Evolutionary conservation across 768 basidiomycete species (phyloP).

Genomic region (Zangia roseola): DNA sequence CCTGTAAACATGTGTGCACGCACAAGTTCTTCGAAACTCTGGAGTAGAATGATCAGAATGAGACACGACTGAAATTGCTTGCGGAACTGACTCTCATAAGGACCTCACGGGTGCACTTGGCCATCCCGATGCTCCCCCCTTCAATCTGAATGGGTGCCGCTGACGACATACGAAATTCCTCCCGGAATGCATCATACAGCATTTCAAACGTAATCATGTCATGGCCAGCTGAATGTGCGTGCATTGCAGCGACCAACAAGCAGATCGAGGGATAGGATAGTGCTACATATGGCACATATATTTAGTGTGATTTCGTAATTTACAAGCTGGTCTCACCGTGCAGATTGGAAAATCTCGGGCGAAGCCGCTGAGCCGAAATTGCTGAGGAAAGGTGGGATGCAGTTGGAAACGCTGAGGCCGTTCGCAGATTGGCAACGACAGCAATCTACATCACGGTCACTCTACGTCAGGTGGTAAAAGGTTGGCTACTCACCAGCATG

Average conservation of each 20-base stretch:
- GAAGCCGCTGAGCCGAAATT: conserved; percentile 52
- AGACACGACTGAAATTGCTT: conserved; percentile 1
- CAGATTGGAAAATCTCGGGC: conserved; percentile 51
- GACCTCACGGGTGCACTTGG: conserved; percentile 60
- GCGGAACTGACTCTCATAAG: conserved; percentile 57
- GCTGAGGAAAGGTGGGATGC: conserved; percentile 42
- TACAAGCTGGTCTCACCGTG: conserved; percentile 41
- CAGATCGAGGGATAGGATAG: conserved; percentile 79
- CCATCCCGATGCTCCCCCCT: conserved; percentile 75
- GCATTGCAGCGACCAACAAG: conserved; percentile 81
- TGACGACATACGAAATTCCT: conserved; percentile 68
- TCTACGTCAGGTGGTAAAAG: not conserved
- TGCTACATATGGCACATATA: conserved; percentile 38
- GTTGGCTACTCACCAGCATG: conserved; percentile 53
- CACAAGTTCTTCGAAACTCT: conserved; percentile 80
- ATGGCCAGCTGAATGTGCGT: conserved; percentile 74
- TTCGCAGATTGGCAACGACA: conserved; percentile 45
- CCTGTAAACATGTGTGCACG: conserved; percentile 54
- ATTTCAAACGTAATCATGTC: conserved; percentile 88
- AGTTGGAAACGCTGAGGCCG: conserved; percentile 54
- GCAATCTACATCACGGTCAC: conserved; percentile 38
- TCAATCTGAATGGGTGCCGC: conserved; percentile 74
- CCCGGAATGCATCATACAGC: conserved; percentile 76
- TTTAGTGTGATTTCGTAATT: not conserved
- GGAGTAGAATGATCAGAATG: not conserved